A percentile compares a stretch with the other conserved stretches of the same genome.
Conservation (phyloP, 257 asterid species). For the Cordia subcordata region DNA sequence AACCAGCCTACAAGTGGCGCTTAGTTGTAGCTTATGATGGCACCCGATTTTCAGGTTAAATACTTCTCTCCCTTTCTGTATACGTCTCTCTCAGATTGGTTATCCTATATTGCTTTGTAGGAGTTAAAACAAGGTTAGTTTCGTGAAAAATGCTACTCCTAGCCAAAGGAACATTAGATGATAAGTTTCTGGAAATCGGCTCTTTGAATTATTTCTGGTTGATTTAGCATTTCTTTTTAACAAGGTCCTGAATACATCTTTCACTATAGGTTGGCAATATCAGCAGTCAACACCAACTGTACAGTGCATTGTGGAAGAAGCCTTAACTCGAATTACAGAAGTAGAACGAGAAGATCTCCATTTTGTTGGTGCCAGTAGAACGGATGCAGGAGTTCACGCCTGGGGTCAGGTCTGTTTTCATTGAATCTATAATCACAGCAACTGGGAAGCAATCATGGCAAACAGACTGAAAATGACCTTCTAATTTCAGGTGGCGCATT, state of each 20-base stretch:
- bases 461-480: slow-evolving; percentile 15
- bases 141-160: neutral
- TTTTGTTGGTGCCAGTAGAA: slow-evolving; percentile 80
- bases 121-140: neutral
- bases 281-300: slow-evolving; percentile 75
- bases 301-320: slow-evolving; percentile 67
- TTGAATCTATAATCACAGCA: slow-evolving; percentile 6
- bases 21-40: slow-evolving; percentile 84
- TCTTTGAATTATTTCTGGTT: neutral
- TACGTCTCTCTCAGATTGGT: neutral
- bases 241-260: slow-evolving; percentile 11
- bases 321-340: slow-evolving; percentile 53
- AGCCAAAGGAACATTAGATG: neutral
- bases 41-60: slow-evolving; percentile 75
- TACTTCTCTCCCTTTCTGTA: neutral
- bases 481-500: slow-evolving; percentile 73
- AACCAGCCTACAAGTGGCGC: slow-evolving; percentile 62
- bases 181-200: neutral
- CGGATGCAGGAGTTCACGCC: slow-evolving; percentile 98
- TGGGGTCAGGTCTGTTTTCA: slow-evolving; percentile 75
- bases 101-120: neutral
- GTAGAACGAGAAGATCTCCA: slow-evolving; percentile 58
- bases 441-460: neutral
- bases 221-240: neutral
- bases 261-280: slow-evolving; percentile 76